Evolutionary conservation across 164 flowering plant genomes (phyloP), one percentile per base, ranked within the genome.

Genomic region (Buxus sempervirens): DNA sequence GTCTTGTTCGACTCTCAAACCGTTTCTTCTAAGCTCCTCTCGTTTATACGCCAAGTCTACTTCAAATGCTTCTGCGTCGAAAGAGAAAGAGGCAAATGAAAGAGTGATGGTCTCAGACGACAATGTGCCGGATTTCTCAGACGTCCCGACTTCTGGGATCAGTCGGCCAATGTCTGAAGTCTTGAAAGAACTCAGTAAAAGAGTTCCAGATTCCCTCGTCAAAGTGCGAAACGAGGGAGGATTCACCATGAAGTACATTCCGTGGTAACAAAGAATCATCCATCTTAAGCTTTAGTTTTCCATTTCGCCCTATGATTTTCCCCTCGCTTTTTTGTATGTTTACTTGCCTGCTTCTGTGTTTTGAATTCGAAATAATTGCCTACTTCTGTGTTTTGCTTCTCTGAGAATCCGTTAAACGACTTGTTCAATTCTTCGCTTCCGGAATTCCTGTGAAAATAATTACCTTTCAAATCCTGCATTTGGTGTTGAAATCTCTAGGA

Each of bases 131-230:
- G 69, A 75, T 20, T 72, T 26, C 28, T n/a, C 61, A 32, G 82
- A 55, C 42, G 72, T 76, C 41, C 87, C 82, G 4, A 83, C 82
- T 24, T 76, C 90, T 14, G 98, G 93, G 65, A 79, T 91, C 42
- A 79, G 89, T 70, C 74, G 89, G 16, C 96, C 97, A 0, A 79
- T 94, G 61, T 88, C 96, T 6, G 93, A 87, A 60, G 81, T 91
- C 54, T 90, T 91, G 66, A 87, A 80, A 62, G 88, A 90, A 63
- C 89, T 94, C 58, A 88, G 77, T 81, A 86, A 88, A 77, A 85
- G 70, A 68, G 86, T 94, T 64, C 98, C 98, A 3, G 93, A 91
- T 66, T 66, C 90, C 9, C 77, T 90, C 68, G 59, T 94, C 75
- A 78, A 72, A 54, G 58, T 56, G 24, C 97, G 98, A 16, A 19